Base-by-base conservation (phyloP, 805 yeast species). In the Maudiozyma saulgeensis region DNA sequence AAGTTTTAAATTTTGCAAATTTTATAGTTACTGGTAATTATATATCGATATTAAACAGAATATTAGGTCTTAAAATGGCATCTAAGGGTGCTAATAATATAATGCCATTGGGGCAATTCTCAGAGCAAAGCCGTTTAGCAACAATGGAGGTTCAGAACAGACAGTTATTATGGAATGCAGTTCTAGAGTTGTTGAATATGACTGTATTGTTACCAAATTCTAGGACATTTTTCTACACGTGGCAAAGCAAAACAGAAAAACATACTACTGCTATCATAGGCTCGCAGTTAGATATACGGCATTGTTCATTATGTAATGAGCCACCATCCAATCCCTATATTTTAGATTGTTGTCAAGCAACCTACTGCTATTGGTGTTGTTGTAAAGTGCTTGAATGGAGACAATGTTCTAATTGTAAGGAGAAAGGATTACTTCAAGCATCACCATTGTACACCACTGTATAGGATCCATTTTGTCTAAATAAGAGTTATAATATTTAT, bases 81-180 rank as follows among this genome's bases (percentile, higher is more conserved):
- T 7, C 16, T 35, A n/a, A 35, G 8, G 9, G 9, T n/a, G 18
- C 5, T n/a, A 35, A 16, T n/a, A 9, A 15, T 7, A 35, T 35
- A 7, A 35, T n/a, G 11, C 8, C 38, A n/a, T 35, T n/a, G 8
- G 18, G 18, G 5, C 18, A 35, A 35, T 35, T 35, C 38, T 35
- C 38, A 35, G n/a, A 52, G 37, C 49, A 52, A 32, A 46, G 61
- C 6, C 52, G 60, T 7, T 48, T 49, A 28, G 54, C 62, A 1
- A 56, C 56, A 13, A 48, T 59, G 21, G 60, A 61, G 41, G 59
- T 52, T 44, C 64, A 59, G 32, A 62, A 62, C 49, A 49, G 64
- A 39, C 68, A 64, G 46, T 50, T 64, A 9, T 48, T 64, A 5
- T 64, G 66, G 66, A 62, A 61, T 44, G 57, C 66, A 1, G 51